phyloP scores from a whole-genome alignment of 805 yeast genomes.

The Ogataea degrootiae region DNA sequence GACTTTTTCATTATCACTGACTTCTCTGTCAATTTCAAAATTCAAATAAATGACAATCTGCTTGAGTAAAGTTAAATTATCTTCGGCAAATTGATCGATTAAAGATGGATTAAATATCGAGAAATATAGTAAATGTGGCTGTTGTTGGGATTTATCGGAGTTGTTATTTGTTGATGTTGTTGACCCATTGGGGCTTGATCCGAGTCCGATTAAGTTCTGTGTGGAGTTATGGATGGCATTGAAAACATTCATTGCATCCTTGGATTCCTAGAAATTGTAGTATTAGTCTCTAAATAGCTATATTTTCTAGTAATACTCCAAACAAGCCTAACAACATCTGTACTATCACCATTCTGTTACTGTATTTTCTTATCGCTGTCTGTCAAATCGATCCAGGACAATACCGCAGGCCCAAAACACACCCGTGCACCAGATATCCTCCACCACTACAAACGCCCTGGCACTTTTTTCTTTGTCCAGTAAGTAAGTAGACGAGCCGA shows the following conservation, averaged over 20 bases:
- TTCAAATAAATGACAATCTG: slow-evolving; percentile 23
- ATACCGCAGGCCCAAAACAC: too few species aligned
- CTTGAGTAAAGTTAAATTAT: slow-evolving; percentile 14
- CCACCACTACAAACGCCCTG: too few species aligned
- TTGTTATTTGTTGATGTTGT: not conserved
- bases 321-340: too few species aligned
- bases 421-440: too few species aligned
- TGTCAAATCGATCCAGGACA: too few species aligned
- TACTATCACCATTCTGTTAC: too few species aligned
- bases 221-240: slow-evolving; percentile 19
- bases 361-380: too few species aligned
- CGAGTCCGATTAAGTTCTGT: slow-evolving; percentile 8
- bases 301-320: too few species aligned
- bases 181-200: not conserved
- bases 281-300: too few species aligned
- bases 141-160: not conserved
- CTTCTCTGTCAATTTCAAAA: slow-evolving; percentile 14
- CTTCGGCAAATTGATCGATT: slow-evolving; percentile 14
- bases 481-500: too few species aligned
- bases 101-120: slow-evolving; percentile 18
- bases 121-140: slow-evolving; percentile 19
- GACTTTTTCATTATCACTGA: slow-evolving; percentile 17
- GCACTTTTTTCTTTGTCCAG: too few species aligned
- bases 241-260: slow-evolving; percentile 13
- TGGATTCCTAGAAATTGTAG: not conserved